Evolutionary conservation across 1,139 yeast genomes (phyloP).

Genomic region (Yamadazyma friedrichii): DNA sequence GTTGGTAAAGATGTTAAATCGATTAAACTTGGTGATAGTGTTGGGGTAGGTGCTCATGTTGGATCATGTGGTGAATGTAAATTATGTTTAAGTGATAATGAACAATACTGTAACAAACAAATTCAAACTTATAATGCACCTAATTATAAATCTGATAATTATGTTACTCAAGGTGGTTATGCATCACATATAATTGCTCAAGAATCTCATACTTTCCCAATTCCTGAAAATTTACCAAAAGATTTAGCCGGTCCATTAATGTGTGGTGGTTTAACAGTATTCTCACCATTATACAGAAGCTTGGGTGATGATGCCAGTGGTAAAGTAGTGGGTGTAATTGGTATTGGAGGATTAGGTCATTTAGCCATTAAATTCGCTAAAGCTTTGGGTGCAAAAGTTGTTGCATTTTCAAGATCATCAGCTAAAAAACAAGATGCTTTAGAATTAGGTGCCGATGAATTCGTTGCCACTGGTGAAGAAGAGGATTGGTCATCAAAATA

Average conservation of each 20-base stretch:
- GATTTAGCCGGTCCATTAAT: constrained; percentile 60
- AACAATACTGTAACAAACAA: constrained; percentile 47
- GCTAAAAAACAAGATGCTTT: constrained; percentile 36
- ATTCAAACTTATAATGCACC: constrained; percentile 45
- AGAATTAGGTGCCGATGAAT: constrained; percentile 38
- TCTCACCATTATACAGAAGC: constrained; percentile 49
- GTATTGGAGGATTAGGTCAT: constrained; percentile 49
- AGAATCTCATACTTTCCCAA: constrained; percentile 52
- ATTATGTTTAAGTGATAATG: constrained; percentile 45
- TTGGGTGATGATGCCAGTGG: constrained; percentile 22
- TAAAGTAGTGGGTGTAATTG: constrained; percentile 47
- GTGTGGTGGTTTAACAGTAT: constrained; percentile 69
- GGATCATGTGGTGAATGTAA: constrained; percentile 49
- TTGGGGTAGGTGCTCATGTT: constrained; percentile 60
- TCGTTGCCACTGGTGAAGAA: constrained; percentile 40
- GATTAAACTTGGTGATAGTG: constrained; percentile 57
- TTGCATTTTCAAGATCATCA: constrained; percentile 38
- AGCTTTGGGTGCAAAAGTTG: constrained; percentile 42
- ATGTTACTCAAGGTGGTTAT: constrained; percentile 60
- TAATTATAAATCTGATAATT: constrained; percentile 33
- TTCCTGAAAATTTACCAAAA: constrained; percentile 52
- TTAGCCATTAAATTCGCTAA: constrained; percentile 41
- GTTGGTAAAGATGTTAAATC: constrained; percentile 48
- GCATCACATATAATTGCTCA: constrained; percentile 55
- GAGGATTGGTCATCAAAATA: constrained; percentile 30